Conservation (phyloP, 805 yeast genomes). For the Candida sphagnicola region DNA sequence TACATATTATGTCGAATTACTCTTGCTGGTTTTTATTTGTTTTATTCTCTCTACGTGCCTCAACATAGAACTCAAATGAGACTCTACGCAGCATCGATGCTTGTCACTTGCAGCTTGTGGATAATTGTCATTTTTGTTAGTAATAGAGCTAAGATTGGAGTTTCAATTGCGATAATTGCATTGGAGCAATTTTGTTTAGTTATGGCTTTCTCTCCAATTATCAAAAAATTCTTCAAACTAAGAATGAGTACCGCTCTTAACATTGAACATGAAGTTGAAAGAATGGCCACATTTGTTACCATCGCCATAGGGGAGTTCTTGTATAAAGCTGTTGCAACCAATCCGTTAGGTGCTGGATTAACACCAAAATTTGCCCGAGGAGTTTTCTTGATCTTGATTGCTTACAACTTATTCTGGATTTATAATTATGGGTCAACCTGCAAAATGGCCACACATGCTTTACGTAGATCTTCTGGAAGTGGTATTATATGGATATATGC, state of each 20-base stretch:
- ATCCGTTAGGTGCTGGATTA: constrained; percentile 48
- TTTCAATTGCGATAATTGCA: constrained; percentile 36
- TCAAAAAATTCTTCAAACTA: constrained; percentile 39
- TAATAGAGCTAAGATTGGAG: constrained; percentile 43
- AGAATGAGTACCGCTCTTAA: constrained; percentile 56
- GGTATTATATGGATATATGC: constrained; percentile 44
- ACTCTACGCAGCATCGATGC: constrained; percentile 26
- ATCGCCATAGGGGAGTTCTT: constrained; percentile 66
- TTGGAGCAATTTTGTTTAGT: constrained; percentile 39
- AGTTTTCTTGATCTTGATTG: constrained; percentile 41
- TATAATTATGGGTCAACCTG: constrained; percentile 53
- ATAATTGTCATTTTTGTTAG: constrained; percentile 47
- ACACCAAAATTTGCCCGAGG: constrained; percentile 44
- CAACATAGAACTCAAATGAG: constrained; percentile 52
- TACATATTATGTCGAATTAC: constrained; percentile 46
- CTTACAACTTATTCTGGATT: constrained; percentile 49
- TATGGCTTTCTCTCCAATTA: constrained; percentile 44
- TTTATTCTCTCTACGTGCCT: constrained; percentile 43
- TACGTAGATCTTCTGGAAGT: constrained; percentile 43
- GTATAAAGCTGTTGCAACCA: constrained; percentile 46
- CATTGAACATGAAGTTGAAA: constrained; percentile 64
- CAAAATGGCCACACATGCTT: constrained; percentile 47
- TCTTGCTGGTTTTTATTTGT: constrained; percentile 23
- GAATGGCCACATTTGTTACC: constrained; percentile 53
- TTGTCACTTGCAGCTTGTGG: constrained; percentile 43